These are phyloP conservation scores for Plasmodium fragile DNA, from an alignment of 169 alveolate species.

Conservation along the genomic window DNA sequence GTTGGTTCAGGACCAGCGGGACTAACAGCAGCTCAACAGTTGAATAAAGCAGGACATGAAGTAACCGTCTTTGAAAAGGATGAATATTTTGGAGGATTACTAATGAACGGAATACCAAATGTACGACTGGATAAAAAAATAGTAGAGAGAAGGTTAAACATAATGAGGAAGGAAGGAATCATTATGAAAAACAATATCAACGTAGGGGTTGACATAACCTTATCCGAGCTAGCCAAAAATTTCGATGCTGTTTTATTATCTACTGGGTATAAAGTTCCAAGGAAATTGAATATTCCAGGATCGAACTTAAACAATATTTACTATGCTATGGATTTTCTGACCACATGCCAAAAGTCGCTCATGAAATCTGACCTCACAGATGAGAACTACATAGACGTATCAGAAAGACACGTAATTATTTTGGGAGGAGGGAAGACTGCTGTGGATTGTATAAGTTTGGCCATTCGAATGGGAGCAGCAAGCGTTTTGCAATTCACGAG, in stretches of 20 bases:
- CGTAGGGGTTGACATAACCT: constrained; percentile 51
- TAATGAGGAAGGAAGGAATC: constrained; percentile 78
- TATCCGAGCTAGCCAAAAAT: constrained; percentile 55
- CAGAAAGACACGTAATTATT: constrained; percentile 82
- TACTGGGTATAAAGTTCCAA: constrained; percentile 77
- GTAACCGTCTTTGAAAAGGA: constrained; percentile 78
- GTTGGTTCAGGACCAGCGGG: constrained; percentile 86
- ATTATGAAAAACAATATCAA: constrained; percentile 67
- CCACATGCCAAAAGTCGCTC: constrained; percentile 77
- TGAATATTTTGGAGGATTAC: constrained; percentile 84
- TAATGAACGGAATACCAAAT: constrained; percentile 85
- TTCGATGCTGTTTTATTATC: constrained; percentile 83
- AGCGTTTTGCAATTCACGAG: constrained; percentile 84
- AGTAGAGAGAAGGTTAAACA: constrained; percentile 73
- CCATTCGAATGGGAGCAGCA: constrained; percentile 84
- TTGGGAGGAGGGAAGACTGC: constrained; percentile 88
- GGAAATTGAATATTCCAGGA: constrained; percentile 72
- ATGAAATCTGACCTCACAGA: constrained; percentile 68
- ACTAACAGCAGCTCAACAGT: constrained; percentile 85
- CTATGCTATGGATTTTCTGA: constrained; percentile 81
- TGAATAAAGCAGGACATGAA: constrained; percentile 82
- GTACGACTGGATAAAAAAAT: constrained; percentile 83
- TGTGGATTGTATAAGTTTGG: constrained; percentile 83
- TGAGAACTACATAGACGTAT: constrained; percentile 74
- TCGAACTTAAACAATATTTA: constrained; percentile 77